Evolutionary conservation across 768 basidiomycete species (phyloP).

Genomic region (Tylopilus intermedius): DNA sequence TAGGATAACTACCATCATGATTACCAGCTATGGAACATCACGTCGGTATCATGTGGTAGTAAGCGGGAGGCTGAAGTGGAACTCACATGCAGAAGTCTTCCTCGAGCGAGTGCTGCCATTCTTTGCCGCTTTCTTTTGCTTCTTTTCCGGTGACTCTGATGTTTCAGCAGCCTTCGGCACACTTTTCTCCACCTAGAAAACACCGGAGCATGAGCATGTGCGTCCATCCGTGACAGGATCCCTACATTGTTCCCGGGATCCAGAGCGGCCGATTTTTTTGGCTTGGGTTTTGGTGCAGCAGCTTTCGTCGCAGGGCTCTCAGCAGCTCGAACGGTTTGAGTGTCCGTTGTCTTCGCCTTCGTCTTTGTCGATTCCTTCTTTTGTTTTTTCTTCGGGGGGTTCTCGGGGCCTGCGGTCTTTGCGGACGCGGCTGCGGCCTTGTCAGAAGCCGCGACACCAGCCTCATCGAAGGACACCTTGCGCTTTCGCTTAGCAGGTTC

Average conservation of each 20-base stretch:
- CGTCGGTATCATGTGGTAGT: not conserved
- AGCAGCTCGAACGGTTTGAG: not conserved
- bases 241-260: slow-evolving; percentile 13
- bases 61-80: not conserved
- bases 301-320: slow-evolving; percentile 11
- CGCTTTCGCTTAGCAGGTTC: slow-evolving; percentile 23
- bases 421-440: not conserved
- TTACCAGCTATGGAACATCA: slow-evolving; percentile 1
- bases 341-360: not conserved
- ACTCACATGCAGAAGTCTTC: slow-evolving; percentile 15
- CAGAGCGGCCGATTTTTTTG: slow-evolving; percentile 3
- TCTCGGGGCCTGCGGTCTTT: not conserved
- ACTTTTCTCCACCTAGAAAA: slow-evolving; percentile 7
- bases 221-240: not conserved
- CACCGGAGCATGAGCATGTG: slow-evolving; percentile 1
- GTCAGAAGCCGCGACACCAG: not conserved
- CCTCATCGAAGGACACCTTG: slow-evolving; percentile 15
- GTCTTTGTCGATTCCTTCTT: slow-evolving; percentile 4
- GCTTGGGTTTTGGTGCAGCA: not conserved
- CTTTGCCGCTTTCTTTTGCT: slow-evolving; percentile 7
- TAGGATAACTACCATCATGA: slow-evolving; percentile 4
- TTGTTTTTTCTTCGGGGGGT: slow-evolving; percentile 18
- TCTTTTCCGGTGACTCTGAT: slow-evolving; percentile 3
- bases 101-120: not conserved
- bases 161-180: not conserved